Percentiles rank a stretch among this genome's conserved stretches.
Evolutionary conservation across 164 flowering plant species (phyloP).

Genomic region (Liriodendron chinense): DNA sequence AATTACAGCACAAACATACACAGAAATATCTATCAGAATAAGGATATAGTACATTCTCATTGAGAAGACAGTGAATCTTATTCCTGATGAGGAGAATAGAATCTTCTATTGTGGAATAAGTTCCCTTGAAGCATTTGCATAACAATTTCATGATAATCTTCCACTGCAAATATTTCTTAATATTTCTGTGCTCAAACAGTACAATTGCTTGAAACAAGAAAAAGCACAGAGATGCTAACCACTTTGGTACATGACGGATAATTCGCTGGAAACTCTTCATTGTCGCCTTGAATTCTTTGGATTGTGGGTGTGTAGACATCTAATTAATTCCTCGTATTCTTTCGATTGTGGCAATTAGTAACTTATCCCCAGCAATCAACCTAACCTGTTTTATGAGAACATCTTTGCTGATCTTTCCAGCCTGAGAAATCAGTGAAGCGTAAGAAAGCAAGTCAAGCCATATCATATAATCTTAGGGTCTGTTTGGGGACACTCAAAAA

Average conservation of each 20-base stretch:
- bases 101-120: background rate
- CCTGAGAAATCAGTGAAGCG: constrained; percentile 24
- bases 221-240: too few species aligned
- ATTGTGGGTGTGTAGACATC: background rate
- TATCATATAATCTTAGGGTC: background rate
- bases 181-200: background rate
- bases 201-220: background rate
- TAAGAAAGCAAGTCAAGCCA: background rate
- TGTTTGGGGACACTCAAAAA: too few species aligned
- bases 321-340: constrained; percentile 23
- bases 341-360: constrained; percentile 29
- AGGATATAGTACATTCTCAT: too few species aligned
- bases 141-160: background rate
- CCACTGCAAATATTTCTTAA: background rate
- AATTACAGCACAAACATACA: too few species aligned
- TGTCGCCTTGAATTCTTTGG: background rate
- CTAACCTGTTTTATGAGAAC: constrained; percentile 35
- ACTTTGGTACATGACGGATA: too few species aligned
- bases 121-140: background rate
- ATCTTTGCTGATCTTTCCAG: constrained; percentile 37
- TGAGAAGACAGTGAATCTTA: background rate
- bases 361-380: constrained; percentile 39
- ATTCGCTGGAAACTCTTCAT: too few species aligned
- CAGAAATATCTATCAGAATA: too few species aligned
- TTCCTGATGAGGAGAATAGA: background rate